Conservation (phyloP, 495 filamentous ascomycete species). For the Tirmania nivea region DNA sequence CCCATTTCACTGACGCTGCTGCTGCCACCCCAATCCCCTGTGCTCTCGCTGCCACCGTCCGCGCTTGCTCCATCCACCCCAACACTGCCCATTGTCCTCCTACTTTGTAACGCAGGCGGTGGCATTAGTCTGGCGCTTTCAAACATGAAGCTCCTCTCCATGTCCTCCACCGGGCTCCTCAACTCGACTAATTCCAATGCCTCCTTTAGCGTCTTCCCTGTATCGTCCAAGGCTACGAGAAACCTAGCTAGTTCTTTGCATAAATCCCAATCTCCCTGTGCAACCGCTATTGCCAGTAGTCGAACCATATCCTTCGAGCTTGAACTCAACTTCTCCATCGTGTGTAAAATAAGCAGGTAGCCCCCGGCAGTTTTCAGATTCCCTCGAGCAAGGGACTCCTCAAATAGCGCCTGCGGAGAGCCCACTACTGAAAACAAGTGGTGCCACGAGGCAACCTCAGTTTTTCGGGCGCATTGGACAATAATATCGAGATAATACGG, state of each 20-base stretch:
- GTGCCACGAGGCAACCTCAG: slow-evolving; percentile 83
- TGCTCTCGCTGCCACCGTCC: background rate
- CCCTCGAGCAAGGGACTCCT: slow-evolving; percentile 62
- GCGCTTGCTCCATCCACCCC: background rate
- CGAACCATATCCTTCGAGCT: slow-evolving; percentile 64
- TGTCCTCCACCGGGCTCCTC: slow-evolving; percentile 24
- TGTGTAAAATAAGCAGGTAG: slow-evolving; percentile 87
- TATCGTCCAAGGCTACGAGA: slow-evolving; percentile 73
- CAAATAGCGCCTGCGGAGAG: slow-evolving; percentile 73
- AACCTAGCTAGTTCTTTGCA: slow-evolving; percentile 91
- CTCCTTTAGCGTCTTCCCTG: slow-evolving; percentile 56
- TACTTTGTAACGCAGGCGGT: slow-evolving; percentile 23
- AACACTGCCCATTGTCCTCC: slow-evolving; percentile 1
- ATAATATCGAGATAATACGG: slow-evolving; percentile 82
- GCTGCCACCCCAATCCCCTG: background rate
- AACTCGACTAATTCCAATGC: slow-evolving; percentile 52
- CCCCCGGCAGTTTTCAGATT: slow-evolving; percentile 90
- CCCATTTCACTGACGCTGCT: background rate
- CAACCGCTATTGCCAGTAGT: slow-evolving; percentile 58
- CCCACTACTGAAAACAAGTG: slow-evolving; percentile 74
- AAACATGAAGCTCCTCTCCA: slow-evolving; percentile 27
- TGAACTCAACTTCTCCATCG: slow-evolving; percentile 50
- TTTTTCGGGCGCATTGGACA: slow-evolving; percentile 94
- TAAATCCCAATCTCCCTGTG: slow-evolving; percentile 81
- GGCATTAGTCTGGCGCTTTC: slow-evolving; percentile 28